Evolutionary conservation across 805 yeast genomes (phyloP), one percentile per base, ranked within the genome.

Genomic region (Ogataea pilisensis): DNA sequence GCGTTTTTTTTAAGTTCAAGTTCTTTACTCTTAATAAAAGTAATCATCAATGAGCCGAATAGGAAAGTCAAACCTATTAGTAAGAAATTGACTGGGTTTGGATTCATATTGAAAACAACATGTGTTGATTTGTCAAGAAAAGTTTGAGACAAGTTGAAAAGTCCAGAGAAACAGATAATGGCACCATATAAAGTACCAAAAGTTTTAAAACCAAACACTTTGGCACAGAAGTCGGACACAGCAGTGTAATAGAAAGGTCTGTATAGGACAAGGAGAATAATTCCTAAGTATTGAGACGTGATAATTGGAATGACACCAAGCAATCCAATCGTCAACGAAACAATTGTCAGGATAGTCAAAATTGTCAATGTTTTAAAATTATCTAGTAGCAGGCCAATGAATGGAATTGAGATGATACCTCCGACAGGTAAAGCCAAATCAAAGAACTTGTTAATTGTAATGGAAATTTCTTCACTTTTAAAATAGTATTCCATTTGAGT

Each of bases 181-280:
- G 90, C 65, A 1, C 98, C 98, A 57, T 91, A 91, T 6, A 91
- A 82, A 1, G 89, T 85, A 28, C 97, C 97, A 64, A 91, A 90
- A 1, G 95, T 88, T 41, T 79, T 82, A 62, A 85, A 89, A 0
- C 98, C 98, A 66, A 91, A 90, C 25, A 90, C 91, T 59, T 90
- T 90, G 22, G 95, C 95, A 54, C 89, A 77, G 60, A 82, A 88
- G 62, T 91, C 97, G 1, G 95, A 85, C 6, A 89, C 87, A 2
- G 95, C 86, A 2, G 98, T 90, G 63, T 90, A 91, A 57, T 85
- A 89, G 57, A 90, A 85, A 9, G 98, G 96, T 60, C 98, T 74
- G 63, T 85, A 89, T 2, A 85, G 69, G 9, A 88, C 97, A 49
- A 90, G 66, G 24, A 85, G 48, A 2, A 79, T 51, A 32, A 90